phyloP scores from a whole-genome alignment of 2,329 filamentous ascomycete species.

The Nemania sp. region DNA sequence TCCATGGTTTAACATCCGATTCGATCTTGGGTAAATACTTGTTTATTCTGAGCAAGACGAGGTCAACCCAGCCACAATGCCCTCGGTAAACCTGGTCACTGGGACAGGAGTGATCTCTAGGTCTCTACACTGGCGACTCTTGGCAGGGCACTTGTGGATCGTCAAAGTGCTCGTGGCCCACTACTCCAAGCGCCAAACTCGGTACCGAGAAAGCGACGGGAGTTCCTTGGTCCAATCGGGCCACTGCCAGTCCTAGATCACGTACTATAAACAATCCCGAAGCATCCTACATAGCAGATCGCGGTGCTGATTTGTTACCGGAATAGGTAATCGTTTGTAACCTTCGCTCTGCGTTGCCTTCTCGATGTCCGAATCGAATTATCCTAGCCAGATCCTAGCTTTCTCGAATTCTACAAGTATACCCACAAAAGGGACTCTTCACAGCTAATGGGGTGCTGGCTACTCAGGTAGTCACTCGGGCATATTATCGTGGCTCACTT shows the following conservation, averaged over 20 bases:
- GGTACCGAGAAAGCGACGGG: constrained; percentile 20
- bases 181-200: constrained; percentile 32
- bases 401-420: not conserved
- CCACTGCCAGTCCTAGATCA: constrained; percentile 31
- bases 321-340: constrained; percentile 4
- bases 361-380: constrained; percentile 13
- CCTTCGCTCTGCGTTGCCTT: constrained; percentile 14
- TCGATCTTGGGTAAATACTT: constrained; percentile 18
- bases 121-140: not conserved
- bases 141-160: constrained; percentile 27
- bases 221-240: constrained; percentile 31
- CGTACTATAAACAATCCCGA: not conserved
- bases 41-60: constrained; percentile 15
- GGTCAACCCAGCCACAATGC: not conserved
- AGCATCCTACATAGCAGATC: not conserved
- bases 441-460: not conserved
- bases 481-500: not conserved
- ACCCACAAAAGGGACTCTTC: not conserved
- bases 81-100: constrained; percentile 14
- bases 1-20: constrained; percentile 27
- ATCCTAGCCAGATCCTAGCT: not conserved
- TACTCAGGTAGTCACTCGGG: no score
- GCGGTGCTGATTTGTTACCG: constrained; percentile 15
- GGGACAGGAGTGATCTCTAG: constrained; percentile 15
- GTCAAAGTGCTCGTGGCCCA: not conserved